A percentile compares a stretch with the other conserved stretches of the same genome.
Evolutionary conservation across 805 yeast species (phyloP).

Genomic region (Jamesozyma piceae): DNA sequence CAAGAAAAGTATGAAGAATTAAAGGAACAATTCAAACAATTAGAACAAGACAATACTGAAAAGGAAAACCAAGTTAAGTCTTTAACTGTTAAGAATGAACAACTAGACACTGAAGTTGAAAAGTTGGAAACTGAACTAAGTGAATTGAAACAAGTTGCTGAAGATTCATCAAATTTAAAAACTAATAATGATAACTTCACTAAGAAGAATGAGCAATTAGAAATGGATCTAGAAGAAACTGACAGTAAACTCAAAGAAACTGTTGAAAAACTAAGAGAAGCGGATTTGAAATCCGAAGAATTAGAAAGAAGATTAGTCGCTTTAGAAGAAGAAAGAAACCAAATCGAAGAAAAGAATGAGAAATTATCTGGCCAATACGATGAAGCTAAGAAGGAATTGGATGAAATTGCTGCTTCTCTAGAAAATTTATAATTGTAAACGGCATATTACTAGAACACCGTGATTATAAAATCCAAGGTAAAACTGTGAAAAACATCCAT

Average conservation of each 20-base stretch:
- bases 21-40: slow-evolving; percentile 66
- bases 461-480: not conserved
- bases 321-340: slow-evolving; percentile 85
- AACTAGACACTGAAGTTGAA: slow-evolving; percentile 75
- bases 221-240: slow-evolving; percentile 71
- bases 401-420: slow-evolving; percentile 92
- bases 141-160: slow-evolving; percentile 67
- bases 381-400: slow-evolving; percentile 85
- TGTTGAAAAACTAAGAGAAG: slow-evolving; percentile 86
- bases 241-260: slow-evolving; percentile 88
- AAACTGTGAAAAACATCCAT: not conserved
- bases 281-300: slow-evolving; percentile 93
- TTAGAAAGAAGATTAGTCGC: slow-evolving; percentile 89
- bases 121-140: slow-evolving; percentile 31
- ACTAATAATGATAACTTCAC: slow-evolving; percentile 84
- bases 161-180: slow-evolving; percentile 80
- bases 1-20: slow-evolving; percentile 93
- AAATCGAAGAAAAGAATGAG: slow-evolving; percentile 83
- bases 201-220: slow-evolving; percentile 85
- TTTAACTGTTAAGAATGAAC: slow-evolving; percentile 82
- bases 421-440: slow-evolving; percentile 38
- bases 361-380: slow-evolving; percentile 74
- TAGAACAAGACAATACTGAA: slow-evolving; percentile 85
- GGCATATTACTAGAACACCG: not conserved
- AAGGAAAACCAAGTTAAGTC: slow-evolving; percentile 94